These are phyloP conservation scores for Cenococcum geophilum DNA, from an alignment of 495 filamentous ascomycete species.

Conservation along the genomic window DNA sequence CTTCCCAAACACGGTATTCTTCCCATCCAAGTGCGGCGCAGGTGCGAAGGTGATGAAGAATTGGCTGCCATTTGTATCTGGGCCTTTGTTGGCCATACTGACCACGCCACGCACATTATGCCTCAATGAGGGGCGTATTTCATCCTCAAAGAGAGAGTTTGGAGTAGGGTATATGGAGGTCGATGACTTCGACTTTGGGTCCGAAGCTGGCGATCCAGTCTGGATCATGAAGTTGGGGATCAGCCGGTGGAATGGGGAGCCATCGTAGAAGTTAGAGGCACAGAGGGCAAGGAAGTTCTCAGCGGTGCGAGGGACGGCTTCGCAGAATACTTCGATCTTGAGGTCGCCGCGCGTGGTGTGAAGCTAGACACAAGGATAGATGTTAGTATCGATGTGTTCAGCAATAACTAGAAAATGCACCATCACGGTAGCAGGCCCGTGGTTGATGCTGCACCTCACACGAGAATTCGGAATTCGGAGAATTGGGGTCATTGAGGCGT, in stretches of 20 bases:
- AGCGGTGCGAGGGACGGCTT: constrained; percentile 77
- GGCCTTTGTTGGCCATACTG: constrained; percentile 80
- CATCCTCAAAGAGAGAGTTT: constrained; percentile 71
- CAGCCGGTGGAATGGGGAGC: constrained; percentile 80
- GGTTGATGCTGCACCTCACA: too few species aligned
- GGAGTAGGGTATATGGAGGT: constrained; percentile 69
- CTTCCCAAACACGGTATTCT: constrained; percentile 91
- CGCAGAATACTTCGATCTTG: constrained; percentile 95
- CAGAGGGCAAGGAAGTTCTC: constrained; percentile 97
- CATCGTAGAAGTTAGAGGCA: constrained; percentile 79
- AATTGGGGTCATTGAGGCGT: constrained; percentile 1
- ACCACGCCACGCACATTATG: constrained; percentile 86
- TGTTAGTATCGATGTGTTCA: not conserved
- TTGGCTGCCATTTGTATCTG: constrained; percentile 84
- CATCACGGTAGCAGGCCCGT: too few species aligned
- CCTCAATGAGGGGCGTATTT: constrained; percentile 75
- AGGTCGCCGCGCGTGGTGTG: constrained; percentile 87
- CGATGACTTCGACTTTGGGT: constrained; percentile 63
- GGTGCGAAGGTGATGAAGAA: constrained; percentile 87
- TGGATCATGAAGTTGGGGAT: constrained; percentile 92
- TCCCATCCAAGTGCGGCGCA: constrained; percentile 86
- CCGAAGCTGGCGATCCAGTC: constrained; percentile 67
- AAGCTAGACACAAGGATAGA: constrained; percentile 48
- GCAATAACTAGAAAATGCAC: too few species aligned
- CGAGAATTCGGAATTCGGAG: not conserved